phyloP scores from a whole-genome alignment of 345 rosid species.

The Eucalyptus cladocalyx region DNA sequence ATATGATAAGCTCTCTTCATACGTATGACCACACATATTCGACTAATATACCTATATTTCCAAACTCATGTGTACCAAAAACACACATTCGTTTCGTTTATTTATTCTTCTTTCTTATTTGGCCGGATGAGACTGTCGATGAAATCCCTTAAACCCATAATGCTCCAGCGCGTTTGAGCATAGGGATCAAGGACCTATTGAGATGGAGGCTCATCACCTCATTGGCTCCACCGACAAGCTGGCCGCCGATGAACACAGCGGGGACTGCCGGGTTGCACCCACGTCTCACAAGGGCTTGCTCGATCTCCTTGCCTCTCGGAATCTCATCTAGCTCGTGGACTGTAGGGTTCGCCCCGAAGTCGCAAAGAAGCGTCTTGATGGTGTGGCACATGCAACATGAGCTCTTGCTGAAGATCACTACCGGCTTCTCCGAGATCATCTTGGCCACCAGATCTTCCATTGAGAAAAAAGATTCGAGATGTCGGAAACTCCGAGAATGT shows the following conservation, averaged over 20 bases:
- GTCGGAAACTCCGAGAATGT: not conserved
- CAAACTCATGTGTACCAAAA: not conserved
- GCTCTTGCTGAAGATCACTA: slow-evolving; percentile 7
- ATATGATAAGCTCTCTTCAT: not conserved
- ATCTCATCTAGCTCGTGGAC: slow-evolving; percentile 4
- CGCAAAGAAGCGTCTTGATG: not conserved
- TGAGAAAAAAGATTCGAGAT: not conserved
- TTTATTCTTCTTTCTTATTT: not conserved
- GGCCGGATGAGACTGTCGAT: not conserved
- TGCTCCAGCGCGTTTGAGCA: slow-evolving; percentile 6
- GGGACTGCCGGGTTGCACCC: slow-evolving; percentile 3
- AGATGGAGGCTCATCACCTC: slow-evolving; percentile 10
- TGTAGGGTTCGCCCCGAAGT: not conserved
- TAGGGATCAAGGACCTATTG: not conserved
- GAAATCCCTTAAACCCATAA: not conserved
- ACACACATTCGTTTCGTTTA: not conserved
- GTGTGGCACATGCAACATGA: slow-evolving; percentile 7
- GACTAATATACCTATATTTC: not conserved
- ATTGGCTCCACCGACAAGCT: slow-evolving; percentile 5
- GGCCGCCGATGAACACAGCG: slow-evolving; percentile 1
- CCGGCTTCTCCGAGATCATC: slow-evolving; percentile 5
- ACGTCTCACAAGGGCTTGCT: not conserved
- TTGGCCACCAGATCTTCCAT: not conserved
- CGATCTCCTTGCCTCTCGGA: slow-evolving; percentile 1
- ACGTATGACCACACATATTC: not conserved